A percentile compares a stretch with the other conserved stretches of the same genome.
Conservation (phyloP, 345 rosid genomes). For the Lenwebbia sp. region DNA sequence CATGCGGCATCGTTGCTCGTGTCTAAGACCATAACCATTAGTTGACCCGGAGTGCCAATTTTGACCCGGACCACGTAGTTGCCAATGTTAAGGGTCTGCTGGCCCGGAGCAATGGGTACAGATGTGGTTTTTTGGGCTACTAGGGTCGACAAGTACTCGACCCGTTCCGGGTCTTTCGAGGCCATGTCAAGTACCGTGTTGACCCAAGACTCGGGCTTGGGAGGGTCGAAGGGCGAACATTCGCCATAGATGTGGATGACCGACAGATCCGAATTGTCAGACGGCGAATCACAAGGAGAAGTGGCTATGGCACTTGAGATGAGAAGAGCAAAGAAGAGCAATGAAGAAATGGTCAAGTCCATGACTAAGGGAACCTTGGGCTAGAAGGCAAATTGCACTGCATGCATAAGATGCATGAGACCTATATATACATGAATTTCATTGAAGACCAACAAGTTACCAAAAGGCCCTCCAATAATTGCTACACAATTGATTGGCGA, state of each 20-base stretch:
- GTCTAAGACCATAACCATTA: slow-evolving; percentile 77
- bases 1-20: slow-evolving; percentile 68
- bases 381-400: not conserved
- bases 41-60: slow-evolving; percentile 72
- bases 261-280: slow-evolving; percentile 39
- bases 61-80: slow-evolving; percentile 69
- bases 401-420: not conserved
- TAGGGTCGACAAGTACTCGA: slow-evolving; percentile 47
- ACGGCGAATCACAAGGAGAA: slow-evolving; percentile 32
- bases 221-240: slow-evolving; percentile 68
- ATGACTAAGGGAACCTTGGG: slow-evolving; percentile 9
- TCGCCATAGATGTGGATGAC: slow-evolving; percentile 60
- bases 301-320: slow-evolving; percentile 20
- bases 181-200: slow-evolving; percentile 64
- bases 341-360: slow-evolving; percentile 18
- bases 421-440: not conserved
- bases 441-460: slow-evolving; percentile 2
- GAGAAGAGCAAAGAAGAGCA: slow-evolving; percentile 34
- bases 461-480: slow-evolving; percentile 8
- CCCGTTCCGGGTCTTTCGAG: slow-evolving; percentile 48
- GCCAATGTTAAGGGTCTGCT: slow-evolving; percentile 26
- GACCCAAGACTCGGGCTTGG: slow-evolving; percentile 32
- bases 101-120: slow-evolving; percentile 65
- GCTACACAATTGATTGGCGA: not conserved
- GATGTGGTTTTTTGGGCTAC: slow-evolving; percentile 31